Base-by-base conservation (phyloP, 1,139 yeast species). In the Saccharomyces hybrid region DNA sequence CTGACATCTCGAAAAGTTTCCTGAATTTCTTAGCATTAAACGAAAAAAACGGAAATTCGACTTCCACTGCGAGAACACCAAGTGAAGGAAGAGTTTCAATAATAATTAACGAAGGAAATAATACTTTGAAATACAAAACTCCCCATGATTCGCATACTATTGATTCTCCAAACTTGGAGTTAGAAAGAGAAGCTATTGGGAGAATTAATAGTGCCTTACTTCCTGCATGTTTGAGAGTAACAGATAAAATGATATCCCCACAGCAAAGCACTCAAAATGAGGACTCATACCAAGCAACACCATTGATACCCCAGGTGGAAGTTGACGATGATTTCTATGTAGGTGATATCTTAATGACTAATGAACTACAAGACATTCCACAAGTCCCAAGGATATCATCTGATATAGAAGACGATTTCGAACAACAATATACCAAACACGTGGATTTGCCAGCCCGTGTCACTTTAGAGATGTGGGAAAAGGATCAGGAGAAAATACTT, bases 171-270 rank as follows among this genome's bases (percentile, higher is more conserved):
- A 56, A 61, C 25, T 49, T 65, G 44, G 59, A 61, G 44, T 48
- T 56, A 29, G 70, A 67, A 55, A 61, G 61, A 53, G 54, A 60
- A 47, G 71, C 71, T 1, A 55, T 69, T 26, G 63, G 59, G 16
- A 62, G 70, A 48, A 63, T 66, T 26, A 63, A 67, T 50, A 64
- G 63, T 54, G 63, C 65, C 1, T 55, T 69, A 32, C 49, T 69
- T 25, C 72, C 71, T 6, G 66, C 71, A 16, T 62, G 66, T 48
- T 52, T 67, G 48, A 61, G 59, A 42, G 50, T 55, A 20, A 54
- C 56, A 46, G 56, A 55, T 27, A 34, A 46, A 5, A 50, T 47
- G 9, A 14, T 23, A n/a, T 14, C 52, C 44, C 26, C 31, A 14
- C 46, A 28, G 27, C 32, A 13, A 25, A 32, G 20, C 6, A 25